Evolutionary conservation across 441 rosid genomes (phyloP).

Genomic region (Viola pubescens): DNA sequence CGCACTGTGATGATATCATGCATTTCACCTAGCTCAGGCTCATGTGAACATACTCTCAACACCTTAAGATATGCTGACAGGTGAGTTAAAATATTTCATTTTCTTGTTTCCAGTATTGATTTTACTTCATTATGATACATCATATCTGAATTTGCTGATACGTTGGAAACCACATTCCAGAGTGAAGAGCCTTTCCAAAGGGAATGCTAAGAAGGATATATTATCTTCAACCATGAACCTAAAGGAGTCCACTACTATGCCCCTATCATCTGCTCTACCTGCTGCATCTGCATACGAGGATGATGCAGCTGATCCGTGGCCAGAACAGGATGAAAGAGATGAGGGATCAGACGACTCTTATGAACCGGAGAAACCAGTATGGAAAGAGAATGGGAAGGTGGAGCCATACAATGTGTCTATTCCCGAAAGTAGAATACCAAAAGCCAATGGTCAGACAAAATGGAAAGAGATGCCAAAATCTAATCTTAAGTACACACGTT

Average conservation of each 20-base stretch:
- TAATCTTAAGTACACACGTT: slow-evolving; percentile 35
- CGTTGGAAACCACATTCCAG: slow-evolving; percentile 29
- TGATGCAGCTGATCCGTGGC: slow-evolving; percentile 61
- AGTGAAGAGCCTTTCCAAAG: slow-evolving; percentile 97
- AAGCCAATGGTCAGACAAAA: slow-evolving; percentile 39
- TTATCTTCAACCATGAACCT: slow-evolving; percentile 59
- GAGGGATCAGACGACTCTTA: slow-evolving; percentile 57
- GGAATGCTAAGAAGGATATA: slow-evolving; percentile 76
- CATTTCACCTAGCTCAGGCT: slow-evolving; percentile 94
- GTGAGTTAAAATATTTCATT: slow-evolving; percentile 29
- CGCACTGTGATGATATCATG: slow-evolving; percentile 99
- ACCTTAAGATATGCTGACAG: slow-evolving; percentile 98
- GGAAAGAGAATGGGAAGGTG: slow-evolving; percentile 68
- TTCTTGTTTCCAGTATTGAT: neutral
- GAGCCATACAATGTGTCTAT: slow-evolving; percentile 37
- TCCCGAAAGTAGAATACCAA: slow-evolving; percentile 50
- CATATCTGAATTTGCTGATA: slow-evolving; percentile 1
- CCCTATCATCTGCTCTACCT: slow-evolving; percentile 58
- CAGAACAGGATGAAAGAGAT: slow-evolving; percentile 62
- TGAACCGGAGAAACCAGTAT: slow-evolving; percentile 56
- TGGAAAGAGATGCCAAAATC: slow-evolving; percentile 50
- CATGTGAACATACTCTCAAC: slow-evolving; percentile 95
- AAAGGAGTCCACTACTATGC: slow-evolving; percentile 63
- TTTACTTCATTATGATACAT: neutral
- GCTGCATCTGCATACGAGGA: slow-evolving; percentile 54